A percentile compares a stretch with the other conserved stretches of the same genome.
phyloP scores from a whole-genome alignment of 148 eudicot genomes.

The Fagopyrum homotropicum region DNA sequence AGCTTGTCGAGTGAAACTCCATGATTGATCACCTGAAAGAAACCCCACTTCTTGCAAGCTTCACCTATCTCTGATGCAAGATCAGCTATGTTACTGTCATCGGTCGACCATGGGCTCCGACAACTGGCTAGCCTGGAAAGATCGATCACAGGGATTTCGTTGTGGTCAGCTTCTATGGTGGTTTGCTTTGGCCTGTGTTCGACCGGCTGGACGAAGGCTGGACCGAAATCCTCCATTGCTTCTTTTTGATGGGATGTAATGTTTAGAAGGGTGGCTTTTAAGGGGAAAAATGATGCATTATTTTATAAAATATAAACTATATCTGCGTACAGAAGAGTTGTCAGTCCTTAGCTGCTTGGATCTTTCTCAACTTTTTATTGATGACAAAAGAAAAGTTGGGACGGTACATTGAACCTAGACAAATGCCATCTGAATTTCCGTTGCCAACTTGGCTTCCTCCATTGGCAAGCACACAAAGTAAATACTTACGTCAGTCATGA shows the following conservation, averaged over 20 bases:
- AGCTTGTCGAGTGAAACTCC: constrained; percentile 31
- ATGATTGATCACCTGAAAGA: constrained; percentile 52
- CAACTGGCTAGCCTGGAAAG: constrained; percentile 23
- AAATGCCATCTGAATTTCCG: not conserved
- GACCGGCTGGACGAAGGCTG: constrained; percentile 5
- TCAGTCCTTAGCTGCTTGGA: not conserved
- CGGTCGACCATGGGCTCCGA: constrained; percentile 6
- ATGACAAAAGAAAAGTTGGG: not conserved
- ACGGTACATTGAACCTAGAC: not conserved
- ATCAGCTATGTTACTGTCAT: not conserved
- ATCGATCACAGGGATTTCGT: constrained; percentile 45
- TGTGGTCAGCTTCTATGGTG: not conserved
- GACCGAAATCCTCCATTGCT: not conserved
- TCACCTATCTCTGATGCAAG: constrained; percentile 25
- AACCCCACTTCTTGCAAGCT: constrained; percentile 46
- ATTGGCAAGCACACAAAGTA: not conserved
- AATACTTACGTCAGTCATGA: not conserved
- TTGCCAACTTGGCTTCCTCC: not conserved
- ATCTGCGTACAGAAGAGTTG: too few species aligned
- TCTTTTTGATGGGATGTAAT: not conserved
- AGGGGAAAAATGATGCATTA: not conserved
- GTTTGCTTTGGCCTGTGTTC: constrained; percentile 5
- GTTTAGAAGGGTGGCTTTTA: not conserved
- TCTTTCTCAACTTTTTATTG: too few species aligned
- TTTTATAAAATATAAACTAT: too few species aligned